Conservation (phyloP, 768 basidiomycete species). For the Boletus vermiculosoides region DNA sequence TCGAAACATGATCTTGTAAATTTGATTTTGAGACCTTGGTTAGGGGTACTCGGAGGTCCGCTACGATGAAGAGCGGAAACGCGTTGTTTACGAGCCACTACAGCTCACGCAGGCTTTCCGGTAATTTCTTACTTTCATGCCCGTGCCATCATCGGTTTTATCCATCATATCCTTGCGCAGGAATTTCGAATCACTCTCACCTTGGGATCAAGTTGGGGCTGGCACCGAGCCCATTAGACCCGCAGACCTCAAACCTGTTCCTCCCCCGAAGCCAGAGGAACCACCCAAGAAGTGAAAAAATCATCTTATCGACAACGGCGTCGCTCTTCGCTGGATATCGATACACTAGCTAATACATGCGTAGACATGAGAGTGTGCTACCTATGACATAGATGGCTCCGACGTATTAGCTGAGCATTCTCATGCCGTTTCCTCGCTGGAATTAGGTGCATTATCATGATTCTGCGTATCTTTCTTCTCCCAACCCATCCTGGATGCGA, state of each 20-base stretch:
- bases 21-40: not conserved
- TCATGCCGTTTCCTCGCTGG: conserved; percentile 12
- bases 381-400: conserved; percentile 8
- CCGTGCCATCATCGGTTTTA: not conserved
- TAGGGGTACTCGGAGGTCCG: conserved; percentile 99
- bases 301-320: not conserved
- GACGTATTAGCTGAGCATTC: not conserved
- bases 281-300: conserved; percentile 68
- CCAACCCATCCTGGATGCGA: conserved; percentile 87
- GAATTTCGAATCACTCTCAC: conserved; percentile 89
- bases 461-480: conserved; percentile 33
- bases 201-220: conserved; percentile 93
- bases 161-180: conserved; percentile 38
- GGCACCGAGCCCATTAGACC: conserved; percentile 58
- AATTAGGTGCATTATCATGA: conserved; percentile 8
- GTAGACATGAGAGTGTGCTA: conserved; percentile 5
- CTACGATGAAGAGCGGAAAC: conserved; percentile 96
- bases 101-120: conserved; percentile 98
- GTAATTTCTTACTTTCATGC: conserved; percentile 39
- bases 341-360: conserved; percentile 15
- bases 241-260: conserved; percentile 71
- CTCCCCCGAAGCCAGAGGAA: conserved; percentile 73
- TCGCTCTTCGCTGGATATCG: conserved; percentile 7
- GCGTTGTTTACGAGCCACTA: conserved; percentile 95
- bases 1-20: conserved; percentile 2